phyloP scores from a whole-genome alignment of 805 yeast species.

The Suhomyces vadensis region DNA sequence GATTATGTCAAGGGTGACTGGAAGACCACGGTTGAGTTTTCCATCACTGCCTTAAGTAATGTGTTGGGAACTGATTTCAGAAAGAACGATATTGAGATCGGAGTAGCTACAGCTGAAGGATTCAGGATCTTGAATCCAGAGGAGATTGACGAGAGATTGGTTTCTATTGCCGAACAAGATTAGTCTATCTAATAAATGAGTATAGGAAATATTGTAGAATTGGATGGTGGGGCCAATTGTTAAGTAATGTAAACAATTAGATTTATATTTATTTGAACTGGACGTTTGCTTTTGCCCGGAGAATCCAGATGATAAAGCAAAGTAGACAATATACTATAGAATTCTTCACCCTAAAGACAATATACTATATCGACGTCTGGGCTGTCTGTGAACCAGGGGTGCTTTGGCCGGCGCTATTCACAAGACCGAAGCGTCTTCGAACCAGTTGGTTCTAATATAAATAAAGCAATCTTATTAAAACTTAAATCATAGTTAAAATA shows the following conservation, averaged over 20 bases:
- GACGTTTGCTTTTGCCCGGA: no score
- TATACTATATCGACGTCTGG: no score
- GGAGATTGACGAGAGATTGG: constrained; percentile 91
- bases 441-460: no score
- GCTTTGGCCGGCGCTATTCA: no score
- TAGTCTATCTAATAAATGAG: constrained; percentile 30
- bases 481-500: no score
- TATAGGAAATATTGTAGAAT: not conserved
- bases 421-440: no score
- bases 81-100: constrained; percentile 90
- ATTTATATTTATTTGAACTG: not conserved
- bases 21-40: constrained; percentile 87
- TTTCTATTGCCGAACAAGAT: constrained; percentile 95
- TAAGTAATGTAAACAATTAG: not conserved
- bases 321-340: no score
- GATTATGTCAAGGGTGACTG: constrained; percentile 75
- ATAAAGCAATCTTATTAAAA: no score
- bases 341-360: no score
- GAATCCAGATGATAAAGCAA: no score
- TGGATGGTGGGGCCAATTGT: not conserved
- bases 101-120: constrained; percentile 74
- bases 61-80: constrained; percentile 91
- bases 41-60: constrained; percentile 80
- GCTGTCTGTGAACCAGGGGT: no score
- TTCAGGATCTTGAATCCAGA: constrained; percentile 76